Evolutionary conservation across 2,329 filamentous ascomycete genomes (phyloP).

Genomic region (Parafenestella ontariensis): DNA sequence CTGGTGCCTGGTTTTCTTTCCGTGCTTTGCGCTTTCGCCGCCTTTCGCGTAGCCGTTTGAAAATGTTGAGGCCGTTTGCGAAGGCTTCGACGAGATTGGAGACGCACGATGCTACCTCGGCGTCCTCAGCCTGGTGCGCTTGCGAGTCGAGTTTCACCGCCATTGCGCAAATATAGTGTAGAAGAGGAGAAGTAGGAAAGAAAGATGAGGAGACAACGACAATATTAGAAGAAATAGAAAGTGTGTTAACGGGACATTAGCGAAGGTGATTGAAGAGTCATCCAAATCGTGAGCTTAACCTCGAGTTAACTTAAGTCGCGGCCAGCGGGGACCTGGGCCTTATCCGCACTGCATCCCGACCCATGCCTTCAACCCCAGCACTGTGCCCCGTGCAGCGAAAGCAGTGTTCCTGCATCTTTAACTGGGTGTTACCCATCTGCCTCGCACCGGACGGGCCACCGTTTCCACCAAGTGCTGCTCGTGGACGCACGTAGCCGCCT

Average conservation of each 20-base stretch:
- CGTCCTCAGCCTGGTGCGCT: constrained; percentile 26
- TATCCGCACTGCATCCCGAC: constrained; percentile 35
- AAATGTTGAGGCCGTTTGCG: constrained; percentile 54
- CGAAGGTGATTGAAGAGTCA: constrained; percentile 35
- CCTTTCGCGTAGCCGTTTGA: constrained; percentile 51
- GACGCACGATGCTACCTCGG: constrained; percentile 46
- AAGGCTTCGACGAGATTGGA: constrained; percentile 55
- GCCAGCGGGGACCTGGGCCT: constrained; percentile 35
- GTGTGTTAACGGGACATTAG: constrained; percentile 29
- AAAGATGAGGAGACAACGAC: constrained; percentile 11
- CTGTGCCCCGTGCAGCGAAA: constrained; percentile 5
- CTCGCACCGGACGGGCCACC: constrained; percentile 20
- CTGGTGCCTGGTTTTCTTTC: constrained; percentile 23
- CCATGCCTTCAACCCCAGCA: constrained; percentile 8
- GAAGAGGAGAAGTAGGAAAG: constrained; percentile 10
- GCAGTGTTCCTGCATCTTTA: constrained; percentile 43
- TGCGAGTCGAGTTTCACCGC: constrained; percentile 27
- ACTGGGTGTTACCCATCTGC: constrained; percentile 37
- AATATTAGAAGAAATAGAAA: constrained; percentile 23
- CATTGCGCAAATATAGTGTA: constrained; percentile 27
- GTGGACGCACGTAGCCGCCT: constrained; percentile 38
- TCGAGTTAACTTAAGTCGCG: constrained; percentile 16
- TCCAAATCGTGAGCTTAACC: constrained; percentile 23
- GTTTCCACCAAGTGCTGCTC: constrained; percentile 35
- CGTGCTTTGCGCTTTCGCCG: constrained; percentile 40